Evolutionary conservation across 73 alveolate species (phyloP), one percentile per base, ranked within the genome.

Genomic region (Breviolum minutum): DNA sequence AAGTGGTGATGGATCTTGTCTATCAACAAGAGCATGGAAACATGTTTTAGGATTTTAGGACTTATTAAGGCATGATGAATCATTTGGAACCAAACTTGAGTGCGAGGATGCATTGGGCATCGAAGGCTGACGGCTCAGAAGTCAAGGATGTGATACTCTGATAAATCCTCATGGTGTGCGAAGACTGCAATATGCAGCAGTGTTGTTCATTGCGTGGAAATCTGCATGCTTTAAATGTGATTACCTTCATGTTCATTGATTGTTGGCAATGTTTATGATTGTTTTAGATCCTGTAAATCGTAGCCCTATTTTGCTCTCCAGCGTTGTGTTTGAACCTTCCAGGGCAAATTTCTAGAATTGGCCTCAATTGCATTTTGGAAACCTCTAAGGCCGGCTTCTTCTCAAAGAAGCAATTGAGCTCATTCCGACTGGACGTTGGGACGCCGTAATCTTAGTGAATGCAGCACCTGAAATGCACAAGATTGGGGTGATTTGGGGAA

Each of bases 361-460:
- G 54, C 54, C 54, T 40, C n/a, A n/a, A n/a, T 40, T 0, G 54
- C 54, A 40, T 32, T 13, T 71, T 13, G 85, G 61, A 40, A 54
- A 19, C 54, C 19, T 8, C 60, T 20, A 16, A 90, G 96, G 96
- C 68, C 96, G 96, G n/a, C 76, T 32, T 27, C 62, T 90, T 73
- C 87, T 90, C 87, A 76, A 90, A 77, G 84, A 90, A 17, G 96
- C 96, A n/a, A 77, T 90, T 27, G 96, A 90, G 24, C 76, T 90
- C 30, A 90, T 90, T 74, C 96, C 96, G n/a, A 22, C 54, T 19
- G 96, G 96, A 69, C 83, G 96, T n/a, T 90, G 96, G 96, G 87
- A 90, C 85, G 96, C 17, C 68, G 29, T 16, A 60, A 2, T n/a
- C 80, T 32, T 27, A 29, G 81, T 27, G 63, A 8, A 13, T 14